Conservation (phyloP, 768 basidiomycete genomes). For the Trametes gibbosa region DNA sequence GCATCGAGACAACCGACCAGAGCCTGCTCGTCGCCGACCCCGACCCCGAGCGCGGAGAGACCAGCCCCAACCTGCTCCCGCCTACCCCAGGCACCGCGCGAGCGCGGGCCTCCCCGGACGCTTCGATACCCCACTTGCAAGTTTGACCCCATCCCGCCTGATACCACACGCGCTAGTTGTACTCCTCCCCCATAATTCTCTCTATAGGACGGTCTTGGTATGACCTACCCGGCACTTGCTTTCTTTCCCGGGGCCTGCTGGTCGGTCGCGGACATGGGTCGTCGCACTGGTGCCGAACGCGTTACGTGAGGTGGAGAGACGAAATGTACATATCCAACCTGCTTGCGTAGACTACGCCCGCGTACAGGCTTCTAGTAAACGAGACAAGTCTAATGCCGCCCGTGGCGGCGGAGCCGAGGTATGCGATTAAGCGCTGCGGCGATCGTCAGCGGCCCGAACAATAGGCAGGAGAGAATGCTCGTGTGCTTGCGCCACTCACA, state of each 20-base stretch:
- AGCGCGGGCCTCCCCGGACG: constrained; percentile 5
- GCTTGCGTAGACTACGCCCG: background rate
- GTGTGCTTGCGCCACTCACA: constrained; percentile 42
- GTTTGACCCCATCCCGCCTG: constrained; percentile 1
- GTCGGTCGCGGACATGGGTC: background rate
- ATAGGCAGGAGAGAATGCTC: no score
- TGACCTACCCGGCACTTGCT: background rate
- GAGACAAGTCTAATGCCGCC: background rate
- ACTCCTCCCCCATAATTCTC: constrained; percentile 6
- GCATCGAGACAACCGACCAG: constrained; percentile 56
- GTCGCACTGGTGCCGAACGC: background rate
- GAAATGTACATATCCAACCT: constrained; percentile 1
- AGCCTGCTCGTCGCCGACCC: constrained; percentile 43
- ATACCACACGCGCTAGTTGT: constrained; percentile 11
- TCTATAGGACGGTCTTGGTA: background rate
- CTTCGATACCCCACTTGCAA: constrained; percentile 19
- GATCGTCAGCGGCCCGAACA: background rate
- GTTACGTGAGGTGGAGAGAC: background rate
- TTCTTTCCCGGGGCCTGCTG: background rate
- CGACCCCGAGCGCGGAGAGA: constrained; percentile 35
- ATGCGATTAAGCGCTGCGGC: constrained; percentile 11
- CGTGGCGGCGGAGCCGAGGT: no score
- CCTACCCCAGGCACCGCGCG: constrained; percentile 12
- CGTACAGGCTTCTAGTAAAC: background rate
- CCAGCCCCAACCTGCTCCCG: constrained; percentile 21